Evolutionary conservation across 495 filamentous ascomycete species (phyloP).

Genomic region (Aspergillus taichungensis): DNA sequence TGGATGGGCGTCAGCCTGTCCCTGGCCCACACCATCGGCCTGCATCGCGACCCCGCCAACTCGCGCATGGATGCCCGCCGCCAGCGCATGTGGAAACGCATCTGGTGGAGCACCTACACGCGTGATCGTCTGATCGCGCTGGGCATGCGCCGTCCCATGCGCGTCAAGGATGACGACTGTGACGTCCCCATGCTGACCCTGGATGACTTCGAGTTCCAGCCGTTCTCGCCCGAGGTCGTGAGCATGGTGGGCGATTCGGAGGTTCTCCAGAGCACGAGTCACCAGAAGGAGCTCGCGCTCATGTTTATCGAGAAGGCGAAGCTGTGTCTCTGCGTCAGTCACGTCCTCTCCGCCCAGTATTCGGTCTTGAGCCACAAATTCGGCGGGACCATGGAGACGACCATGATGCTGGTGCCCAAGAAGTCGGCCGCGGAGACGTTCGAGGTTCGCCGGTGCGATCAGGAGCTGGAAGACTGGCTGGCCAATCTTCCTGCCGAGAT

Average conservation of each 20-base stretch:
- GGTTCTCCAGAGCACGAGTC: constrained; percentile 51
- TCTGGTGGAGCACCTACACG: constrained; percentile 95
- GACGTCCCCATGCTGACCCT: constrained; percentile 81
- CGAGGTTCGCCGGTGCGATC: constrained; percentile 63
- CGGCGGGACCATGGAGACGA: constrained; percentile 65
- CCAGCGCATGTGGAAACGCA: constrained; percentile 76
- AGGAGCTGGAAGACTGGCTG: constrained; percentile 64
- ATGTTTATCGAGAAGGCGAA: constrained; percentile 91
- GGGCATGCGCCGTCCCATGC: constrained; percentile 80
- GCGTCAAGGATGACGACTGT: constrained; percentile 83
- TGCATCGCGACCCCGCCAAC: constrained; percentile 71
- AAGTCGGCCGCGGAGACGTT: constrained; percentile 70
- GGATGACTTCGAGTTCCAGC: constrained; percentile 72
- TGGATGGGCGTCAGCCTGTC: constrained; percentile 87
- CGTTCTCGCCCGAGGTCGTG: constrained; percentile 53
- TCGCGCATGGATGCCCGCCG: constrained; percentile 61
- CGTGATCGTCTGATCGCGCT: constrained; percentile 80
- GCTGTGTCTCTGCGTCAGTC: constrained; percentile 76
- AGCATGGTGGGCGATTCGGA: constrained; percentile 58
- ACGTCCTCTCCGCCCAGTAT: constrained; percentile 78
- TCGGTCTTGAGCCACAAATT: constrained; percentile 78
- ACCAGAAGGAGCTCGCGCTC: constrained; percentile 64
- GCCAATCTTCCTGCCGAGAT: constrained; percentile 59
- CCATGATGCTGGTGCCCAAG: constrained; percentile 84
- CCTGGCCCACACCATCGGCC: constrained; percentile 72